phyloP scores from a whole-genome alignment of 208 protist genomes.

The Wallacemonas sp. region DNA sequence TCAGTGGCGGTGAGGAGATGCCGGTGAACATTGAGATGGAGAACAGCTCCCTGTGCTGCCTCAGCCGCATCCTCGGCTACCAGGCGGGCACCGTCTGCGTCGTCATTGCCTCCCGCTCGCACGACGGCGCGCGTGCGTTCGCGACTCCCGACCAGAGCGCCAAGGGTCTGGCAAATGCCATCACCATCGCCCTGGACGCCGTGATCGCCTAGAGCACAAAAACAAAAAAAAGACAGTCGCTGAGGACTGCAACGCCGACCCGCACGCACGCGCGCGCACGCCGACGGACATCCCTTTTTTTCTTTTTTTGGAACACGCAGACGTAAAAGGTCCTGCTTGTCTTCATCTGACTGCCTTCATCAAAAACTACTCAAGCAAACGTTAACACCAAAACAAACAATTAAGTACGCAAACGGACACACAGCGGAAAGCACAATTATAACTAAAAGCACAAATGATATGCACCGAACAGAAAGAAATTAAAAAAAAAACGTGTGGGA shows the following conservation, averaged over 20 bases:
- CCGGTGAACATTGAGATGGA: slow-evolving; percentile 86
- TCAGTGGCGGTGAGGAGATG: slow-evolving; percentile 37
- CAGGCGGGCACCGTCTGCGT: slow-evolving; percentile 65
- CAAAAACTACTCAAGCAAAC: no score
- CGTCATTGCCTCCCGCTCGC: slow-evolving; percentile 52
- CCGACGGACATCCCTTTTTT: not conserved
- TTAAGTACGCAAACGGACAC: not conserved
- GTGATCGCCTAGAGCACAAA: slow-evolving; percentile 26
- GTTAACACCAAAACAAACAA: not conserved
- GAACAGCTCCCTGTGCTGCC: slow-evolving; percentile 66
- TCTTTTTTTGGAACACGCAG: no score
- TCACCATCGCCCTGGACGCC: slow-evolving; percentile 56
- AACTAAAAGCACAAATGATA: not conserved
- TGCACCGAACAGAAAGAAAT: not conserved
- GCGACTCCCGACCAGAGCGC: slow-evolving; percentile 44
- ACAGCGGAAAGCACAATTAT: no score
- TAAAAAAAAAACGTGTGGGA: not conserved
- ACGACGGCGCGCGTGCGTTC: slow-evolving; percentile 31
- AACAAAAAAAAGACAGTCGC: not conserved
- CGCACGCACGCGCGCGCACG: not conserved
- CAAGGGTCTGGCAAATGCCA: slow-evolving; percentile 37
- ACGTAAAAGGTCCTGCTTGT: no score
- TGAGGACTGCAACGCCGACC: no score
- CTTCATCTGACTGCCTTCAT: no score
- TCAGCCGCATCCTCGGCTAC: slow-evolving; percentile 66